A percentile compares a stretch with the other conserved stretches of the same genome.
Conservation (phyloP, 257 asterid species). For the Ballota nigra region DNA sequence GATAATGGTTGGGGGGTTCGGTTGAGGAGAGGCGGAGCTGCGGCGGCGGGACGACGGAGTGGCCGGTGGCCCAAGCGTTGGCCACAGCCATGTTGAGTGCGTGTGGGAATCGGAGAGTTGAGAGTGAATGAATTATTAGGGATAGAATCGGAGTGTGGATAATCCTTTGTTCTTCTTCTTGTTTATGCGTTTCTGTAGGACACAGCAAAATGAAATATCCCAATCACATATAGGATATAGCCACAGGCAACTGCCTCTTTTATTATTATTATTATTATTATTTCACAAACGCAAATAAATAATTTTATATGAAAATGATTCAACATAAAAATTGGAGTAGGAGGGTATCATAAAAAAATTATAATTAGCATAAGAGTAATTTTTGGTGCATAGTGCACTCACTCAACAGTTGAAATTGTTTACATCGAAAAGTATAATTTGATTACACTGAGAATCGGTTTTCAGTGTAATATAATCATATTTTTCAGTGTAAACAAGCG, state of each 20-base stretch:
- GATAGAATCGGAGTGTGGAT: slow-evolving; percentile 30
- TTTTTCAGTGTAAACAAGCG: no score
- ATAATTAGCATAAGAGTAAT: no score
- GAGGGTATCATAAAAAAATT: no score
- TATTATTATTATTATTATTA: no score
- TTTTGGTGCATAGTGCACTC: no score
- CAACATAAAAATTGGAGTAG: no score
- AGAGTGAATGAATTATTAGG: background rate
- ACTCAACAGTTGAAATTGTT: no score
- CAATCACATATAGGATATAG: background rate
- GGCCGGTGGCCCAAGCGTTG: slow-evolving; percentile 68
- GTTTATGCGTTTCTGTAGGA: slow-evolving; percentile 5
- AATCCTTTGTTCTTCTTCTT: slow-evolving; percentile 22
- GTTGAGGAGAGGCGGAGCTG: slow-evolving; percentile 45
- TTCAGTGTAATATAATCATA: no score
- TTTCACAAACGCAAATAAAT: no score
- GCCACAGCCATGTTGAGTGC: slow-evolving; percentile 60
- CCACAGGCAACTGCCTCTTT: background rate
- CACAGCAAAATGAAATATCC: background rate
- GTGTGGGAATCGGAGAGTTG: background rate
- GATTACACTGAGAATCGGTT: no score
- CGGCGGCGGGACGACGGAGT: slow-evolving; percentile 44
- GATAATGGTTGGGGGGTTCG: slow-evolving; percentile 25
- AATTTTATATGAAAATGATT: no score
- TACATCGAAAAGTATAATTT: no score